These are phyloP conservation scores for Umbellularia californica DNA, from an alignment of 164 flowering plant species.

Conservation along the genomic window DNA sequence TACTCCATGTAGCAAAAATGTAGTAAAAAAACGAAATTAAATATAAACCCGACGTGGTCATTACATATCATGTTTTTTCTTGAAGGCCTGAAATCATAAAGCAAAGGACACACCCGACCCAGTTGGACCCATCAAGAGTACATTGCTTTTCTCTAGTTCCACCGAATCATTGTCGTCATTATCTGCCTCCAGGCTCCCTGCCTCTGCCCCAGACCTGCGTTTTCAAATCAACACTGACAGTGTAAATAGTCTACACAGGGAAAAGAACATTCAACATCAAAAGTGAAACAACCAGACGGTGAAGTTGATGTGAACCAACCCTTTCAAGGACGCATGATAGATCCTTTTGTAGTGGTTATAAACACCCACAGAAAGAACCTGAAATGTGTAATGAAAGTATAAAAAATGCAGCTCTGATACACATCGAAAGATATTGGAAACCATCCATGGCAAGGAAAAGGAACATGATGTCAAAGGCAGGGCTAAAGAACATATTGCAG, in stretches of 20 bases:
- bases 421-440: neutral
- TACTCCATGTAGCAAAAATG: neutral
- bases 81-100: slow-evolving; percentile 3
- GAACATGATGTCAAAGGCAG: neutral
- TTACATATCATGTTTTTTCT: neutral
- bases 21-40: neutral
- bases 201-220: slow-evolving; percentile 66
- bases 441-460: neutral
- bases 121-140: slow-evolving; percentile 97
- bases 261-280: neutral
- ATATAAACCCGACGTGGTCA: neutral
- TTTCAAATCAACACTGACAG: slow-evolving; percentile 11
- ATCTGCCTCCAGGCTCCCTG: slow-evolving; percentile 29
- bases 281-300: neutral
- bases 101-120: slow-evolving; percentile 68
- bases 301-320: slow-evolving; percentile 41
- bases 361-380: slow-evolving; percentile 98
- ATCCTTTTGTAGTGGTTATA: slow-evolving; percentile 94
- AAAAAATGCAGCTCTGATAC: neutral
- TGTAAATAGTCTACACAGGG: neutral
- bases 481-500: neutral
- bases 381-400: slow-evolving; percentile 8
- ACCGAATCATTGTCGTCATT: slow-evolving; percentile 64
- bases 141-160: slow-evolving; percentile 97
- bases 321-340: slow-evolving; percentile 56